Conservation (phyloP, 1,284 basidiomycete species). For the Athelia psychrophila region DNA sequence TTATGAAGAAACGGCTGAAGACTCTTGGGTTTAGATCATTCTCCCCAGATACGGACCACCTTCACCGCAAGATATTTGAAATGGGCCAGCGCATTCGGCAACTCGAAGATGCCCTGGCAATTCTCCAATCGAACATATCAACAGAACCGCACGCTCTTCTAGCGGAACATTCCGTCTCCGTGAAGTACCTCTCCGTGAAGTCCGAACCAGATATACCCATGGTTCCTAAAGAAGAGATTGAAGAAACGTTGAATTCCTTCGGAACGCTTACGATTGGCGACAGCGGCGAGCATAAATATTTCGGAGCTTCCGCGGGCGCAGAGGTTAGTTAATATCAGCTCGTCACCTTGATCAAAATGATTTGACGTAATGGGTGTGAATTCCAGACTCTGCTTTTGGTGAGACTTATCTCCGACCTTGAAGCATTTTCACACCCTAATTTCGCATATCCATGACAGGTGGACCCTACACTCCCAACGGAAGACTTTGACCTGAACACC, state of each 20-base stretch:
- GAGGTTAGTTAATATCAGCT: slow-evolving; percentile 22
- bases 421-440: neutral
- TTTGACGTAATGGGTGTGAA: no score
- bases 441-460: slow-evolving; percentile 33
- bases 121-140: slow-evolving; percentile 59
- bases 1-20: neutral
- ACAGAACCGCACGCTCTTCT: slow-evolving; percentile 62
- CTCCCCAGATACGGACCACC: slow-evolving; percentile 65
- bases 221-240: slow-evolving; percentile 16
- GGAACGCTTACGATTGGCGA: slow-evolving; percentile 64
- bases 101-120: slow-evolving; percentile 65
- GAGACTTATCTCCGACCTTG: slow-evolving; percentile 2
- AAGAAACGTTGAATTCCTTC: slow-evolving; percentile 38
- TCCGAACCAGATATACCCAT: slow-evolving; percentile 17
- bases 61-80: slow-evolving; percentile 65
- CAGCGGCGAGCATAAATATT: slow-evolving; percentile 55
- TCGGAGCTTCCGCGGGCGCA: slow-evolving; percentile 64
- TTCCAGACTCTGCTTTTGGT: slow-evolving; percentile 8
- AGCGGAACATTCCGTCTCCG: slow-evolving; percentile 53
- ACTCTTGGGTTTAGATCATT: slow-evolving; percentile 39
- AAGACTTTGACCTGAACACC: slow-evolving; percentile 26
- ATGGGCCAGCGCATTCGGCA: slow-evolving; percentile 74
- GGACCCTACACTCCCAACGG: slow-evolving; percentile 44
- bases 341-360: no score
- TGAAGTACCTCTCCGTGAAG: slow-evolving; percentile 54